Base-by-base conservation (phyloP, 2,329 filamentous ascomycete genomes). In the Tothia fuscella region DNA sequence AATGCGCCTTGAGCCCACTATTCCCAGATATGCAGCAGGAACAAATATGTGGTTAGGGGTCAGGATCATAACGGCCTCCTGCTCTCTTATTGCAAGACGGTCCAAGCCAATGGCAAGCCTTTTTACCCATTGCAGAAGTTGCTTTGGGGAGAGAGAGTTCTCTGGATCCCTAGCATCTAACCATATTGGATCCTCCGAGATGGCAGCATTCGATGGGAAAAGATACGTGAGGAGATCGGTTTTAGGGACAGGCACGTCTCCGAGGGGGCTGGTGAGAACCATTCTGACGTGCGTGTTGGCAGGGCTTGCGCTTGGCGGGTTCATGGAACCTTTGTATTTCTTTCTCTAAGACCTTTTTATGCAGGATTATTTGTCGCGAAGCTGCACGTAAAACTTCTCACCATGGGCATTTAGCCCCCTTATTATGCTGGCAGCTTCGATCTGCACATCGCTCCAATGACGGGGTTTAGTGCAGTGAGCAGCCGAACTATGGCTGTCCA, bases 41-140 rank as follows among this genome's bases (percentile, higher is more conserved):
- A 73, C 65, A 47, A 66, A 71, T 20, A 73, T 63, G 41, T 72
- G 67, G 50, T 73, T 74, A 4, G 68, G 67, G 0, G 68, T 67
- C 47, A 66, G 66, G 6, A 71, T 65, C 63, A 72, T 62, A 22
- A 71, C 64, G 2, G 68, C 66, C 24, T 73, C 69, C 2, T 67
- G 67, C 14, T 52, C 55, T 44, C 62, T 55, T 25, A 70, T 50
- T 5, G 66, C 67, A 5, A 68, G 51, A 12, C 54, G 57, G 38
- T 68, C 56, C 14, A 74, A 56, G 9, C 69, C 70, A 35, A 60
- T 53, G 0, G 61, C 65, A 2, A 74, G 53, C 29, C 67, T 58
- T 49, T 65, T 69, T 10, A 66, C 56, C 68, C 68, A 73, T 60
- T 59, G 53, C 28, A 72, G 50, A 16, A 66, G 50, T 43, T 68